phyloP scores from a whole-genome alignment of 768 basidiomycete genomes.

The Amanita polypyramis region DNA sequence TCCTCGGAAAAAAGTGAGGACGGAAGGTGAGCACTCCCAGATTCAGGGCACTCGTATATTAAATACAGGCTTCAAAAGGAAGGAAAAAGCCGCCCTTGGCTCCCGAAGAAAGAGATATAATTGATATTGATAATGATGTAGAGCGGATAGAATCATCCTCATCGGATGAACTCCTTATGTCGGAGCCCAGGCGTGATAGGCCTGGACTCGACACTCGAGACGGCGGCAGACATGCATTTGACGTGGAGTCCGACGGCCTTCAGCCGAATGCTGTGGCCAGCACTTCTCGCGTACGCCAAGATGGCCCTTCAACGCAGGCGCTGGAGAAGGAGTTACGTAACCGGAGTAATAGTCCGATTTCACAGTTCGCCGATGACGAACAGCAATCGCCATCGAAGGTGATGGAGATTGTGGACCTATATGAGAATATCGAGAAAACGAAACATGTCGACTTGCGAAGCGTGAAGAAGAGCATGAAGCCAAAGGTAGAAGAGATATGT shows the following conservation, averaged over 20 bases:
- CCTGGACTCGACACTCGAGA: not conserved
- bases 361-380: not conserved
- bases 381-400: not conserved
- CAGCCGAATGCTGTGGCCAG: not conserved
- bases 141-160: not conserved
- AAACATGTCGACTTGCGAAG: not conserved
- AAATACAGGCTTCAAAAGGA: not conserved
- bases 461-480: not conserved
- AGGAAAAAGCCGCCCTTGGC: not conserved
- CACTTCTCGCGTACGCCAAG: slow-evolving; percentile 1
- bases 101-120: not conserved
- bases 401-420: not conserved
- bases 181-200: not conserved
- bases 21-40: not conserved
- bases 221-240: not conserved
- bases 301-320: not conserved
- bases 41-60: not conserved
- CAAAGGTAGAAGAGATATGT: not conserved
- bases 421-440: not conserved
- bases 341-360: not conserved
- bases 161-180: not conserved
- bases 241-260: not conserved
- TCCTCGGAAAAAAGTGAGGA: not conserved
- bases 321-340: not conserved
- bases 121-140: too few relatives aligned